Evolutionary conservation across 73 alveolate species (phyloP).

Genomic region (Tetrahymena malaccensis): DNA sequence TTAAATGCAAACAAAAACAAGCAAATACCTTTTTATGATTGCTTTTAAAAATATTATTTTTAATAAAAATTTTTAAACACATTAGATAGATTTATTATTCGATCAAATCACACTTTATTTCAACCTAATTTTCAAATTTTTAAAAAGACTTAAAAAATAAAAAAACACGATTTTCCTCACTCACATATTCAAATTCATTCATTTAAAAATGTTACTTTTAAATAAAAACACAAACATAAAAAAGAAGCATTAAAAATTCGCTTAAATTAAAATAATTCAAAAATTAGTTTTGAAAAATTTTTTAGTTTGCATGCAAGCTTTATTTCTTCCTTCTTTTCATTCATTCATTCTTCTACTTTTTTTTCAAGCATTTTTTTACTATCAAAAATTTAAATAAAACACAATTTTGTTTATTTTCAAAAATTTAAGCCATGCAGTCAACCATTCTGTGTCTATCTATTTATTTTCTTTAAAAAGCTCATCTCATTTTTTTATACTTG

Average conservation of each 20-base stretch:
- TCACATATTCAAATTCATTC: not conserved
- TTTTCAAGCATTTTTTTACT: not conserved
- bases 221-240: not conserved
- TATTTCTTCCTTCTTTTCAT: not conserved
- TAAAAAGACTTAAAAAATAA: not conserved
- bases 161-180: not conserved
- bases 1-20: not conserved
- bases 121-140: not conserved
- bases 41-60: not conserved
- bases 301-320: not conserved
- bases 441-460: no score
- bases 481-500: not conserved
- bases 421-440: not conserved
- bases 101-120: not conserved
- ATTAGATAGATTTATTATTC: not conserved
- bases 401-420: not conserved
- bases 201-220: not conserved
- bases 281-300: not conserved
- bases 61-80: not conserved
- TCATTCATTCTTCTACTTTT: no score
- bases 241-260: not conserved
- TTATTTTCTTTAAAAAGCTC: no score
- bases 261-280: not conserved
- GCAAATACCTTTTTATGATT: not conserved
- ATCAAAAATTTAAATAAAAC: not conserved